Base-by-base conservation (phyloP, 768 basidiomycete genomes). In the Paxillus rubicundulus region DNA sequence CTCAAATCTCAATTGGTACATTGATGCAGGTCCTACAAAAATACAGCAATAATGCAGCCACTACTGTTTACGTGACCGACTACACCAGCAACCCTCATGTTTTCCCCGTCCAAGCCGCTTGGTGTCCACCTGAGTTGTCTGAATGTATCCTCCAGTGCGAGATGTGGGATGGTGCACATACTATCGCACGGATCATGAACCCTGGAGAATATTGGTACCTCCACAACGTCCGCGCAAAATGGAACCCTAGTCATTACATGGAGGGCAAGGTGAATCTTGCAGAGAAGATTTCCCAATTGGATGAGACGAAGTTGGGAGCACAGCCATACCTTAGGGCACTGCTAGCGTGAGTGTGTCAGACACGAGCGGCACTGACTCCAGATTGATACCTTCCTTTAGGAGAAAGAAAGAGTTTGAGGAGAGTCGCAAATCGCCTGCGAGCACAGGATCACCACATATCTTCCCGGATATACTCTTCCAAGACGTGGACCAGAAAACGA, bases 61-160 rank as follows among this genome's bases (percentile, higher is more conserved):
- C 76, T 52, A 75, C 67, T 28, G 53, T 87, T 12, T 86, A 80
- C 62, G 82, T 85, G 46, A 87, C 86, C 1, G 86, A 88, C 58
- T 87, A 85, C 60, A 84, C 85, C 6, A 57, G 54, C 38, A 82
- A 80, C 49, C 44, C 67, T 5, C 53, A 57, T 7, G 59, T 74
- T 39, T 50, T 50, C 4, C 60, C 70, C 14, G 55, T 73, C n/a
- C 68, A 73, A 48, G 69, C 72, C 7, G 47, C 66, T 40, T 82
- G 78, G 78, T 84, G 80, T 62, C 72, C 78, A 10, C 61, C 70
- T 5, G 69, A 67, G 21, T 66, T 87, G 32, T 68, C 67, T 3
- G 70, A 76, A 13, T 64, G 61, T 21, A 73, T 82, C 16, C 60
- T 87, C n/a, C 77, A 72, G 44, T 73, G 86, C 28, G 78, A 79